phyloP scores from a whole-genome alignment of 495 filamentous ascomycete species.

The Penicillium paradoxum region DNA sequence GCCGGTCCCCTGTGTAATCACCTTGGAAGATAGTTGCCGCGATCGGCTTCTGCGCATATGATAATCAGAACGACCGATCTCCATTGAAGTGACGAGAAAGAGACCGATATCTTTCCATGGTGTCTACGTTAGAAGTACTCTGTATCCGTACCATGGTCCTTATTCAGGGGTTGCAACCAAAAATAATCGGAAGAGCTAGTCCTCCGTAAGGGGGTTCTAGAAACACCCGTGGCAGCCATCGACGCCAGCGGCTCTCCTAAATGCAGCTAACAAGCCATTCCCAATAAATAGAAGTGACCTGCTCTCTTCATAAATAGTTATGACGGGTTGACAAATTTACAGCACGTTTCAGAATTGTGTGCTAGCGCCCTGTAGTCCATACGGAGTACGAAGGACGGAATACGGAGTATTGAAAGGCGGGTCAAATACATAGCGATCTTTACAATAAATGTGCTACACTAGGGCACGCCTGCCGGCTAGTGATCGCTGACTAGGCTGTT shows the following conservation, averaged over 20 bases:
- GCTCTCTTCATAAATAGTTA: not conserved
- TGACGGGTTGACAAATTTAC: not conserved
- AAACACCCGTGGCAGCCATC: constrained; percentile 1
- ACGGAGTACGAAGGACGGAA: too few relatives aligned
- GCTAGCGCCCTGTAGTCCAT: constrained; percentile 1
- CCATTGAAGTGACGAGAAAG: too few relatives aligned
- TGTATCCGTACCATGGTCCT: too few relatives aligned
- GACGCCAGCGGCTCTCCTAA: constrained; percentile 2
- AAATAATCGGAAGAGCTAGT: not conserved
- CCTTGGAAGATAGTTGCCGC: too few relatives aligned
- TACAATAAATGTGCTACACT: constrained; percentile 28
- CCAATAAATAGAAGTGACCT: not conserved
- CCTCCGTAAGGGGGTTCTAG: not conserved
- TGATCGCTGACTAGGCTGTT: constrained; percentile 23
- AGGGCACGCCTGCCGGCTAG: constrained; percentile 14
- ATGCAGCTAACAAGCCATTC: not conserved
- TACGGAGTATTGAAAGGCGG: constrained; percentile 11
- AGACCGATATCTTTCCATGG: too few relatives aligned
- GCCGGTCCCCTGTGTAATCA: not conserved
- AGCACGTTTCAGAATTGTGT: not conserved
- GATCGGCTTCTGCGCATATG: too few relatives aligned
- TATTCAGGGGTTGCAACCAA: not conserved
- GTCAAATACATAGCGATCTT: constrained; percentile 2
- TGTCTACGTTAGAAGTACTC: too few relatives aligned
- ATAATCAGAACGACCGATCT: too few relatives aligned